Conservation (phyloP, 2,329 filamentous ascomycete genomes). For the Colletotrichum spaethianum region DNA sequence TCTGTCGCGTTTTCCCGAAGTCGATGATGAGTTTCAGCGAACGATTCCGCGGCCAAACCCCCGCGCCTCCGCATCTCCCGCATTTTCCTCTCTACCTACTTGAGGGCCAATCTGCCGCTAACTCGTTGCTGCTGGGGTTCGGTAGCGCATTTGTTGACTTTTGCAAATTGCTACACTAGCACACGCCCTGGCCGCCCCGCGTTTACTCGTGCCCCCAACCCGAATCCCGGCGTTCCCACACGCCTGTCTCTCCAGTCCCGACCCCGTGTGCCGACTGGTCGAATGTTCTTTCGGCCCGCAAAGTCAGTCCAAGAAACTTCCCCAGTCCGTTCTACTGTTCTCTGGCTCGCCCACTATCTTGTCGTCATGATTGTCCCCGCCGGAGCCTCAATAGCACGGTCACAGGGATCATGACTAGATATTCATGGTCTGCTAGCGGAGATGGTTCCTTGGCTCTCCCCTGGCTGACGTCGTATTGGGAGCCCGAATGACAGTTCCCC, state of each 20-base stretch:
- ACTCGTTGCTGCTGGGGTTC: slow-evolving; percentile 17
- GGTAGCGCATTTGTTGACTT: background rate
- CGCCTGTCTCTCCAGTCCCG: background rate
- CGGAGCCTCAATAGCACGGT: slow-evolving; percentile 17
- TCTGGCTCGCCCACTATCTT: background rate
- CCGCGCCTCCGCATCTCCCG: slow-evolving; percentile 38
- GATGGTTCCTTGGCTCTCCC: slow-evolving; percentile 29
- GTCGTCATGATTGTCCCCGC: slow-evolving; percentile 25
- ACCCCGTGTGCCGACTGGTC: slow-evolving; percentile 4
- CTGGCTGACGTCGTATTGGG: slow-evolving; percentile 36
- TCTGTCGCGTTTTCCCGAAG: background rate
- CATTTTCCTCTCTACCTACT: slow-evolving; percentile 21
- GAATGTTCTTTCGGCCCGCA: slow-evolving; percentile 20
- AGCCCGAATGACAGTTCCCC: slow-evolving; percentile 13
- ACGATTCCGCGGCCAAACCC: slow-evolving; percentile 30
- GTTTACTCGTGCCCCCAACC: slow-evolving; percentile 14
- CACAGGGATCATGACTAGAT: slow-evolving; percentile 35
- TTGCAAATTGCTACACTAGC: background rate
- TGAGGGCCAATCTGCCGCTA: slow-evolving; percentile 20
- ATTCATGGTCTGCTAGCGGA: slow-evolving; percentile 23
- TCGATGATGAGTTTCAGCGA: slow-evolving; percentile 32
- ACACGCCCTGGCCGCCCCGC: slow-evolving; percentile 35
- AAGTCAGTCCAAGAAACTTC: slow-evolving; percentile 21
- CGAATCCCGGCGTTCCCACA: background rate
- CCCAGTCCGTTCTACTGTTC: background rate